Evolutionary conservation across 2,329 filamentous ascomycete species (phyloP), one percentile per base, ranked within the genome.

Genomic region (Xylariomycetidae sp.): DNA sequence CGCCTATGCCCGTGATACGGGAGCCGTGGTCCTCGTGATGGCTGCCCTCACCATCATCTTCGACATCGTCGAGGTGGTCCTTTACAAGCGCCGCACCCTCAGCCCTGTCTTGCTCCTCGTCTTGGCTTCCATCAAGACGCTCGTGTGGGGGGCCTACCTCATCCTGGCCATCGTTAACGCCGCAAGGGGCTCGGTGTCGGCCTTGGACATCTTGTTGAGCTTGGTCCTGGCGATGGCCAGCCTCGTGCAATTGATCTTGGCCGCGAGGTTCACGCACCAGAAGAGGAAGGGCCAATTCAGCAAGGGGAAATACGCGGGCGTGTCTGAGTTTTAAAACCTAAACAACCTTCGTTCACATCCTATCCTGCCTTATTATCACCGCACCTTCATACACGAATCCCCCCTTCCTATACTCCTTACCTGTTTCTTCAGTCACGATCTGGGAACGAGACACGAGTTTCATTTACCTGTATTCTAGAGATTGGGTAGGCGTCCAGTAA

Each of bases 91-190:
- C 12, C 36, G 31, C 26, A 18, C 14, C 15, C 36, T 49, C 13
- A 38, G 15, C 27, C 44, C 44, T 6, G 35, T 33, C 17, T 13
- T 41, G 10, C 20, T 46, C 18, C 40, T 49, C 28, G 31, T 31
- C 19, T 30, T 31, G 16, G 33, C 44, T 11, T 25, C 25, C 26
- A 9, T 46, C 13, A 43, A 42, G 31, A 41, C 44, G 5, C 16
- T 34, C 10, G 32, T 31, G 31, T 48, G 45, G 45, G 32, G 17
- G 16, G 34, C 23, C 19, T 43, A 37, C 16, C 30, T 45, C 5
- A 17, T 43, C 20, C 13, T 45, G n/a, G 15, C 18, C 23, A 23
- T 44, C 20, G 9, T 40, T 10, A 15, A 16, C 18, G 37, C 39
- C 13, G 34, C 25, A n/a, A 28, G 17, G 11, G 27, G 26, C 20